Evolutionary conservation across 1,139 yeast species (phyloP).

Genomic region (Meyerozyma smithsonii): DNA sequence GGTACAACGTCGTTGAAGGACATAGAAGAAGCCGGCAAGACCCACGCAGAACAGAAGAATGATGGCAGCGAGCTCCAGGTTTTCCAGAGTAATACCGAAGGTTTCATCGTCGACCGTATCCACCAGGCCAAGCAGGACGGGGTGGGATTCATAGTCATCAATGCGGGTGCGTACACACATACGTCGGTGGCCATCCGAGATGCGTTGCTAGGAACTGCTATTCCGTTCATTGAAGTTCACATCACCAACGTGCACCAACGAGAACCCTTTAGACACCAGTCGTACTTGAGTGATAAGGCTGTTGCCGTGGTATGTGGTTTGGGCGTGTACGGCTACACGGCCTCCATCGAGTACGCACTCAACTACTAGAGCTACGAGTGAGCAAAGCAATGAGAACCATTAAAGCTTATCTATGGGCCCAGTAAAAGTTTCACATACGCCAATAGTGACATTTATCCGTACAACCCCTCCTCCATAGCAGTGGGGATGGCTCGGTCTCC

Average conservation of each 20-base stretch:
- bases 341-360: slow-evolving; percentile 43
- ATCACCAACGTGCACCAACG: slow-evolving; percentile 47
- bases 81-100: slow-evolving; percentile 44
- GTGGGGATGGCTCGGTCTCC: slow-evolving; percentile 65
- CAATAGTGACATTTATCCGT: slow-evolving; percentile 47
- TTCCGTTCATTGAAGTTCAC: slow-evolving; percentile 46
- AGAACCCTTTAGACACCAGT: slow-evolving; percentile 47
- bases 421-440: too few relatives aligned
- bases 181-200: slow-evolving; percentile 48
- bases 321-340: slow-evolving; percentile 47
- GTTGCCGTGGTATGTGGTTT: slow-evolving; percentile 45
- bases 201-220: slow-evolving; percentile 42
- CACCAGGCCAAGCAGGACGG: slow-evolving; percentile 40
- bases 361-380: slow-evolving; percentile 33
- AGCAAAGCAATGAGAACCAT: too few relatives aligned
- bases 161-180: slow-evolving; percentile 51
- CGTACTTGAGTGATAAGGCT: slow-evolving; percentile 45
- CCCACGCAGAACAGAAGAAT: slow-evolving; percentile 28
- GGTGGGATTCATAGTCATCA: slow-evolving; percentile 38
- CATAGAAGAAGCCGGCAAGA: slow-evolving; percentile 34
- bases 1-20: slow-evolving; percentile 41
- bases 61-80: slow-evolving; percentile 27
- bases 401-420: too few relatives aligned
- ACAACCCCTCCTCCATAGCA: slow-evolving; percentile 75
- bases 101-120: slow-evolving; percentile 42